Evolutionary conservation across 1,284 basidiomycete species (phyloP), one percentile per base, ranked within the genome.

Genomic region (Fomitopsis palustris): DNA sequence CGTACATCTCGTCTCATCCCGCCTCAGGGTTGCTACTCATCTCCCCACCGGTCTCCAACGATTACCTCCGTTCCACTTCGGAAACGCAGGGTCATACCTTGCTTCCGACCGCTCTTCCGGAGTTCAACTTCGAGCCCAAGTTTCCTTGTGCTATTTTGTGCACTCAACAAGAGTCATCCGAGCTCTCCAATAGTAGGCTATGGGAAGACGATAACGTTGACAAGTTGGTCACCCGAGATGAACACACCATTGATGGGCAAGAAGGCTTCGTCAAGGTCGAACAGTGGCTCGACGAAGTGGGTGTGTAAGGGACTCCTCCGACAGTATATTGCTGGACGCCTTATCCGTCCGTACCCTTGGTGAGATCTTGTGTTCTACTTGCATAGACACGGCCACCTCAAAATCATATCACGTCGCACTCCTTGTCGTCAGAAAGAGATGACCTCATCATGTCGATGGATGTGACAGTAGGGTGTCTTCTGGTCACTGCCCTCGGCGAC

Each of bases 1-100:
- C 83, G 14, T 89, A 87, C 68, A 81, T 90, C 57, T 86, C 83
- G 8, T 87, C 85, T 35, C 72, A 86, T 65, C 85, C 85, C 1
- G 85, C 85, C 2, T 76, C 77, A 10, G 87, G 80, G 0, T 74
- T 90, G 45, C 77, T 87, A 43, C 75, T 90, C 27, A 78, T 87
- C 39, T 79, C 82, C 31, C 87, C 87, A 19, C 83, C 83, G 3
- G 60, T 75, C 33, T 76, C 77, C 17, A 82, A 81, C 60, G 66
- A 66, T 16, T 69, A 72, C 23, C 61, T 79, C 8, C 25, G 60
- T 1, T 45, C 56, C 6, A n/a, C 43, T n/a, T 41, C 52, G 0
- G 7, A 33, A 3, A 19, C 58, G 2, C 19, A 58, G 4, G 53
- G 69, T 14, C 58, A 64, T 23, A 23, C 60, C 52, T 60, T 72